Evolutionary conservation across 345 rosid genomes (phyloP).

Genomic region (Bretschneidera sinensis): DNA sequence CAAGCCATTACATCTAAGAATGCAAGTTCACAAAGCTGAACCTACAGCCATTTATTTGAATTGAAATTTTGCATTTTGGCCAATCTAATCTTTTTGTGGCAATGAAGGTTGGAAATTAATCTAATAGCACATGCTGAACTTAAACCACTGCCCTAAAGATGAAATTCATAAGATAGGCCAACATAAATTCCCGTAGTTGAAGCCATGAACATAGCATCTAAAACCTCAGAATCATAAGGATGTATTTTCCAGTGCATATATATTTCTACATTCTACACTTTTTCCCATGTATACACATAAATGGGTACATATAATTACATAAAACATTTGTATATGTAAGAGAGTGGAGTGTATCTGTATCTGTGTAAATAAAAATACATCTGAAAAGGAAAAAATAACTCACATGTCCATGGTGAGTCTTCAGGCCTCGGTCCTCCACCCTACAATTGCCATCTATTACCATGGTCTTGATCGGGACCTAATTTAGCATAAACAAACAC

Average conservation of each 20-base stretch:
- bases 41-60: not conserved
- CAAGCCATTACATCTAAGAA: not conserved
- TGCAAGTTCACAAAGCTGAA: not conserved
- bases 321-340: no score
- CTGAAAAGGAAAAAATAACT: slow-evolving; percentile 34
- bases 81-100: not conserved
- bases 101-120: not conserved
- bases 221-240: not conserved
- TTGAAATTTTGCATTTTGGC: not conserved
- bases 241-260: not conserved
- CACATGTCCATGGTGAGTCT: slow-evolving; percentile 96
- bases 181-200: not conserved
- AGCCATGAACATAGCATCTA: not conserved
- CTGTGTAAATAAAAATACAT: not conserved
- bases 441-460: slow-evolving; percentile 95
- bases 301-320: not conserved
- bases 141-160: not conserved
- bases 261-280: not conserved
- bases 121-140: not conserved
- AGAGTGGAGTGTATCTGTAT: not conserved
- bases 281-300: not conserved
- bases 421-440: slow-evolving; percentile 99
- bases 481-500: slow-evolving; percentile 20
- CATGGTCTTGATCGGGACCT: slow-evolving; percentile 98
- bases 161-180: not conserved